phyloP scores from a whole-genome alignment of 768 basidiomycete genomes.

The Boletus barrowsii region DNA sequence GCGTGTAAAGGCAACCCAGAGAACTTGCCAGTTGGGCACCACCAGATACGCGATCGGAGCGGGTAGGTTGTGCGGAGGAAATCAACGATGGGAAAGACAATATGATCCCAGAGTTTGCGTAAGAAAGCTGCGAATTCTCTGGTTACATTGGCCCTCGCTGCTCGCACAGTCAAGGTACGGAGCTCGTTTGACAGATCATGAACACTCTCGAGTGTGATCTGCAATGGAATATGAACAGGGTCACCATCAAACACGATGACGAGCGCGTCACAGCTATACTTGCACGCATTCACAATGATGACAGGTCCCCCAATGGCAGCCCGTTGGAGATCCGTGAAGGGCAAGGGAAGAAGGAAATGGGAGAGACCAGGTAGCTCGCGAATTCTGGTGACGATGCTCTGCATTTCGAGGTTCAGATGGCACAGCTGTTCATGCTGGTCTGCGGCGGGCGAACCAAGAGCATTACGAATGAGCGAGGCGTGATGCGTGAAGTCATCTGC shows the following conservation, averaged over 20 bases:
- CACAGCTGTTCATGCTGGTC: neutral
- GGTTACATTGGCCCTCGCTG: neutral
- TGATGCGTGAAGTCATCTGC: neutral
- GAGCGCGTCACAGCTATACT: constrained; percentile 5
- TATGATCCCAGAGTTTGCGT: constrained; percentile 13
- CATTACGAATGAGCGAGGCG: neutral
- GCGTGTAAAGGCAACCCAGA: constrained; percentile 19
- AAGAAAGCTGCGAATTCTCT: neutral
- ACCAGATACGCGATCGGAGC: neutral
- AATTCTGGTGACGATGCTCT: neutral
- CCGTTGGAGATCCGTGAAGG: constrained; percentile 2
- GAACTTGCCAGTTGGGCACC: constrained; percentile 11
- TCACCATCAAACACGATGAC: neutral
- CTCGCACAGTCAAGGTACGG: neutral
- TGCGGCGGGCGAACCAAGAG: neutral
- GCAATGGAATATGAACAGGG: neutral
- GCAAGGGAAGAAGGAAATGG: constrained; percentile 11
- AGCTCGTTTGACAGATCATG: neutral
- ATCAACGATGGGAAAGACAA: constrained; percentile 12
- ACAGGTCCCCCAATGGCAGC: constrained; percentile 4
- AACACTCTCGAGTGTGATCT: neutral
- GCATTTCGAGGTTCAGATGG: neutral
- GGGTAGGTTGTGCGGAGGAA: neutral
- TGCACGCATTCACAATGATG: neutral
- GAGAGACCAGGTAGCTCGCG: constrained; percentile 5